Conservation (phyloP, 768 basidiomycete species). For the Mycena galericulata region DNA sequence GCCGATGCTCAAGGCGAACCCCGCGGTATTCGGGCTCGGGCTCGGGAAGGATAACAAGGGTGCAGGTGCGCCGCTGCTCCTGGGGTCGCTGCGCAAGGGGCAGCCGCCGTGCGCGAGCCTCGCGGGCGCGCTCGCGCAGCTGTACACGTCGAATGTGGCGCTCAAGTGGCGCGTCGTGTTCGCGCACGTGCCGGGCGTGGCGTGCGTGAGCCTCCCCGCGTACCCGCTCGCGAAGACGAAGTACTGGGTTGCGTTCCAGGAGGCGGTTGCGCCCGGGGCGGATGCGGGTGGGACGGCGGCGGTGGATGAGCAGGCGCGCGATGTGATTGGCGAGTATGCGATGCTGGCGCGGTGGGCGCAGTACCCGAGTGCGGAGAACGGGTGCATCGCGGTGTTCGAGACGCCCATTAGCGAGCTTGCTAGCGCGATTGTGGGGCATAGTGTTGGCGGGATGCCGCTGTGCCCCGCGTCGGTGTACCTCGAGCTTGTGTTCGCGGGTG, state of each 20-base stretch:
- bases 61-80: constrained; percentile 51
- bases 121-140: constrained; percentile 56
- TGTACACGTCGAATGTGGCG: constrained; percentile 57
- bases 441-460: constrained; percentile 64
- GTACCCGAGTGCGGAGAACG: constrained; percentile 51
- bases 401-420: constrained; percentile 60
- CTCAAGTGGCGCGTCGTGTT: constrained; percentile 71
- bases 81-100: constrained; percentile 64
- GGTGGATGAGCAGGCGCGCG: not conserved
- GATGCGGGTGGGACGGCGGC: not conserved
- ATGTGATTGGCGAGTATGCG: constrained; percentile 42
- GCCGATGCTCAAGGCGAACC: constrained; percentile 64
- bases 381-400: constrained; percentile 60
- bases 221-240: constrained; percentile 70
- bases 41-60: constrained; percentile 46
- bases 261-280: constrained; percentile 29
- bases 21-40: too few relatives aligned
- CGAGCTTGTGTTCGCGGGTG: constrained; percentile 64
- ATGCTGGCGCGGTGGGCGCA: constrained; percentile 58
- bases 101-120: constrained; percentile 60
- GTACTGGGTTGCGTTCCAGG: constrained; percentile 68
- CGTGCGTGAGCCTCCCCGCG: constrained; percentile 66
- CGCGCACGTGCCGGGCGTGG: constrained; percentile 52
- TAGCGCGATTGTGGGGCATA: constrained; percentile 65
- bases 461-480: constrained; percentile 78